These are phyloP conservation scores for Cryptococcus sp. DNA, from an alignment of 1,284 basidiomycete genomes.

Conservation along the genomic window DNA sequence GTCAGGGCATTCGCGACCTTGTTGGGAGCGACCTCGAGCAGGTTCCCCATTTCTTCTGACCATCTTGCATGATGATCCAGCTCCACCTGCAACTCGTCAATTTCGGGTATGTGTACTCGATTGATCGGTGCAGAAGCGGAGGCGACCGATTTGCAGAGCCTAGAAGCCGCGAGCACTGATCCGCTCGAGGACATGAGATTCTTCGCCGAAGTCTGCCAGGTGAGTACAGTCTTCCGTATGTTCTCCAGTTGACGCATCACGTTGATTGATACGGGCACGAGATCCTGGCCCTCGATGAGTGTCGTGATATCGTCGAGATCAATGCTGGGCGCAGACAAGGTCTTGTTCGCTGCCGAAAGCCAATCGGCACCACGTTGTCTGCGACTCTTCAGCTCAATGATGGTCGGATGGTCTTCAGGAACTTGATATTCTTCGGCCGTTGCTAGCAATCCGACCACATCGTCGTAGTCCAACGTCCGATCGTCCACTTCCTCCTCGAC, in stretches of 20 bases:
- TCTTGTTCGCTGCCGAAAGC: slow-evolving; percentile 25
- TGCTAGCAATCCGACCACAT: slow-evolving; percentile 40
- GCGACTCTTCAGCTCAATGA: slow-evolving; percentile 36
- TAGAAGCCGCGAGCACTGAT: slow-evolving; percentile 26
- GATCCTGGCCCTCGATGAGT: slow-evolving; percentile 33
- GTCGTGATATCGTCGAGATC: slow-evolving; percentile 25
- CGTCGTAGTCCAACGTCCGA: slow-evolving; percentile 39
- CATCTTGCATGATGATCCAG: slow-evolving; percentile 36
- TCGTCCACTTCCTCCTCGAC: slow-evolving; percentile 50
- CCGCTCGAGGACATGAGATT: slow-evolving; percentile 25
- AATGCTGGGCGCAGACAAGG: slow-evolving; percentile 30
- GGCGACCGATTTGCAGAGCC: slow-evolving; percentile 38
- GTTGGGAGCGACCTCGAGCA: slow-evolving; percentile 17
- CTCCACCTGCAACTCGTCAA: slow-evolving; percentile 38
- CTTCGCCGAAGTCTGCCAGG: slow-evolving; percentile 39
- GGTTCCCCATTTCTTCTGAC: slow-evolving; percentile 20
- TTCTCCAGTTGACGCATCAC: slow-evolving; percentile 39
- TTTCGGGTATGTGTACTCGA: slow-evolving; percentile 40
- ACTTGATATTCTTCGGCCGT: slow-evolving; percentile 41
- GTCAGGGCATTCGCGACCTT: slow-evolving; percentile 30
- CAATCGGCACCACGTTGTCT: slow-evolving; percentile 32
- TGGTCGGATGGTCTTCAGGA: slow-evolving; percentile 28
- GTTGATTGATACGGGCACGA: slow-evolving; percentile 35
- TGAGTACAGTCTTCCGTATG: slow-evolving; percentile 37
- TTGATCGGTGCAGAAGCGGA: slow-evolving; percentile 29